phyloP scores from a whole-genome alignment of 2,329 filamentous ascomycete species.

The Sclerotinia minor region DNA sequence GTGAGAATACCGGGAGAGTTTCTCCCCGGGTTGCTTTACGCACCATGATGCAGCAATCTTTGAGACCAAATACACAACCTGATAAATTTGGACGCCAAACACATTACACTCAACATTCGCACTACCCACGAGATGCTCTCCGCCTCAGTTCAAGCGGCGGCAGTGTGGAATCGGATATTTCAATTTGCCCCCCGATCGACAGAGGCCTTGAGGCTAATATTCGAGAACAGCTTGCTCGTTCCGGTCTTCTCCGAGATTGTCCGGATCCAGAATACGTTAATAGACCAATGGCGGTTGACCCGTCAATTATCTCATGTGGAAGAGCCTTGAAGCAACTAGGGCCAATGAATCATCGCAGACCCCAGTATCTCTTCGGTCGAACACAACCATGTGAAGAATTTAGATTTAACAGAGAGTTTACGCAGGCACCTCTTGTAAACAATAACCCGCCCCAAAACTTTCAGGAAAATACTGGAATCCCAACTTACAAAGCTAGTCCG shows the following conservation, averaged over 20 bases:
- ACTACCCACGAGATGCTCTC: background rate
- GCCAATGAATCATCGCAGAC: constrained; percentile 10
- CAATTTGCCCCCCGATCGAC: constrained; percentile 7
- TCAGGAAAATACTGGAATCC: constrained; percentile 3
- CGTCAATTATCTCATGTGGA: constrained; percentile 34
- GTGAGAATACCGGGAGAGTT: background rate
- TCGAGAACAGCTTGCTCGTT: constrained; percentile 21
- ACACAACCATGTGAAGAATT: background rate
- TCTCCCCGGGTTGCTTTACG: constrained; percentile 20
- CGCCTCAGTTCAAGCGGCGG: background rate
- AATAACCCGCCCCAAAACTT: background rate
- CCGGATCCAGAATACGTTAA: constrained; percentile 22
- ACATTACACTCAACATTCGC: constrained; percentile 12
- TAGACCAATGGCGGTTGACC: constrained; percentile 26
- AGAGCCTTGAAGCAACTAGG: constrained; percentile 1
- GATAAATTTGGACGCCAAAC: background rate
- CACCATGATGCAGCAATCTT: constrained; percentile 17
- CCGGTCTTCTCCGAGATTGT: constrained; percentile 22
- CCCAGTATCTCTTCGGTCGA: constrained; percentile 1
- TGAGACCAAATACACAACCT: background rate
- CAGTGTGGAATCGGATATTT: constrained; percentile 7
- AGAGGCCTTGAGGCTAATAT: constrained; percentile 21
- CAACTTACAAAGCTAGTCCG: background rate
- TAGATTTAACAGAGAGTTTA: background rate
- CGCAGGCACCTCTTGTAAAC: background rate